Base-by-base conservation (phyloP, 345 rosid species). In the Geranium rotundifolium region DNA sequence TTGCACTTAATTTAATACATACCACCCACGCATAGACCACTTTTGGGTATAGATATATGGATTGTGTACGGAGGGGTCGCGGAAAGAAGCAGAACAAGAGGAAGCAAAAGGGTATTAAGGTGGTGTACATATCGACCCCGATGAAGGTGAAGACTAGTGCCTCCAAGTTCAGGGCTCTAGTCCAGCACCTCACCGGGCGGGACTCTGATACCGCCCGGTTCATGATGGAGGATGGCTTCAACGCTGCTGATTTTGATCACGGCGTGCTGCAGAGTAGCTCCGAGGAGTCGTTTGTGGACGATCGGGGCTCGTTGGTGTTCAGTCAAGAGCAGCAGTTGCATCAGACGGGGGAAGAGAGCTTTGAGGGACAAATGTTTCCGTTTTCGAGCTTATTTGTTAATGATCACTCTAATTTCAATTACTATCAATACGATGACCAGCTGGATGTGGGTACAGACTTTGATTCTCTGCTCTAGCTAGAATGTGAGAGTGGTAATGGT, bases 71-170 rank as follows among this genome's bases (percentile, higher is more conserved):
- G 16, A 46, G 52, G 14, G 29, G 54, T 17, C 16, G 23, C 59
- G 27, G 7, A 29, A 63, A 10, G 66, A 19, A 49, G 12, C 4
- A 16, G 10, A 17, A 1, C 57, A 71, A 49, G 37, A 71, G 27
- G 30, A 46, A 18, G 17, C 46, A 63, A 17, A 30, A 62, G 15
- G 58, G 39, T n/a, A 63, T 74, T 52, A 74, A 74, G 62, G 73
- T 74, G 10, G 77, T 74, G 29, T 74, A 74, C 71, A 74, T 74
- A 37, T 69, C 77, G 6, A 74, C 50, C 37, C 77, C 77, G 31
- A 69, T 69, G 64, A 65, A 65, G 66, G 73, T 74, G 13, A 69
- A 63, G 58, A 66, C 67, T 18, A 65, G 70, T 62, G 73, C 77
- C 19, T 69, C 77, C 0, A 17, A 69, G 50, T 74, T 74, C 68